Evolutionary conservation across 768 basidiomycete species (phyloP).

Genomic region (Fomitopsis pulvina): DNA sequence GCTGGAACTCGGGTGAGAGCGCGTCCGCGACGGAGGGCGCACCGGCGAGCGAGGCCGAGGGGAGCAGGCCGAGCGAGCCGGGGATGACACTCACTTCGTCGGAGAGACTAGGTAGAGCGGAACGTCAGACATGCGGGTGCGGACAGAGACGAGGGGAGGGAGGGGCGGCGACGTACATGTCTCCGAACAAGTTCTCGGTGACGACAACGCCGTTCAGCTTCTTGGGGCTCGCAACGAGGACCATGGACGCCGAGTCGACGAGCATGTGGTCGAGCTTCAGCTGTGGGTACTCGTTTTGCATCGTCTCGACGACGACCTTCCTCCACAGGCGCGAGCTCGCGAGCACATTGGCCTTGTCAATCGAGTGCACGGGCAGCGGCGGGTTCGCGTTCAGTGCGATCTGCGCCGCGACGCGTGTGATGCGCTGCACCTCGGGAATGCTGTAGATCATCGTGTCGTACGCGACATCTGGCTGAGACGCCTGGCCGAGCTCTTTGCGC

Average conservation of each 20-base stretch:
- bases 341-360: conserved; percentile 99
- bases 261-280: conserved; percentile 84
- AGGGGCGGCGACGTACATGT: conserved; percentile 63
- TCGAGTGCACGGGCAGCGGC: conserved; percentile 82
- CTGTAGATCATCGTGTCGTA: conserved; percentile 96
- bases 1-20: conserved; percentile 53
- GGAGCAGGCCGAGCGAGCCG: conserved; percentile 91
- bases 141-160: no score
- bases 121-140: no score
- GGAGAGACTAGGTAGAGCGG: conserved; percentile 56
- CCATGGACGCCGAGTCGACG: conserved; percentile 95
- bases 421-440: conserved; percentile 84
- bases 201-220: conserved; percentile 94
- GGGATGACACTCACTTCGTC: conserved; percentile 97
- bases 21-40: conserved; percentile 53
- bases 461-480: conserved; percentile 60
- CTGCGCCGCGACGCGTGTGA: conserved; percentile 92
- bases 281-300: conserved; percentile 83
- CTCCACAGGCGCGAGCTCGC: conserved; percentile 94
- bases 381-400: conserved; percentile 81
- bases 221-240: conserved; percentile 82
- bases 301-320: conserved; percentile 81
- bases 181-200: conserved; percentile 95
- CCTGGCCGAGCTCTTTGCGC: conserved; percentile 78
- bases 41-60: conserved; percentile 93